These are phyloP conservation scores for Cetradonia linearis DNA, from an alignment of 495 filamentous ascomycete species.

Conservation along the genomic window DNA sequence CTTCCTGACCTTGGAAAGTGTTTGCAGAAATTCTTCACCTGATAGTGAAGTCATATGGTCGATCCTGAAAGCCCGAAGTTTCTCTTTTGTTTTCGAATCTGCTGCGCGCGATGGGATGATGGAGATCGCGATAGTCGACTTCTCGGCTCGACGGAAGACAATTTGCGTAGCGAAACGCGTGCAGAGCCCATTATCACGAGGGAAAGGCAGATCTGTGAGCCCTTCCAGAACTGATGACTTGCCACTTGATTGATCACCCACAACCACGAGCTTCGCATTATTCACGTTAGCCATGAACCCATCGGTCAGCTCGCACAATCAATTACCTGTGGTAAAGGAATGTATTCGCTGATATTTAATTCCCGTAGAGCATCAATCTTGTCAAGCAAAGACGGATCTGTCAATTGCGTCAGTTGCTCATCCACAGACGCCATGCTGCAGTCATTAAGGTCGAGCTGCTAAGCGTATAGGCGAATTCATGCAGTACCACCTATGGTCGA, in stretches of 20 bases:
- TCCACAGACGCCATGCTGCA: too few species aligned
- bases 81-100: slow-evolving; percentile 26
- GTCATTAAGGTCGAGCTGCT: too few species aligned
- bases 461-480: too few species aligned
- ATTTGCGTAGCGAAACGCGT: slow-evolving; percentile 42
- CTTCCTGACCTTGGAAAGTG: too few species aligned
- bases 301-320: too few species aligned
- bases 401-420: too few species aligned
- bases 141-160: slow-evolving; percentile 34
- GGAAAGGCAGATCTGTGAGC: slow-evolving; percentile 35
- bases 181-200: slow-evolving; percentile 35
- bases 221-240: slow-evolving; percentile 40
- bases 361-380: too few species aligned
- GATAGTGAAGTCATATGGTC: slow-evolving; percentile 2
- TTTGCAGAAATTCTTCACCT: slow-evolving; percentile 17
- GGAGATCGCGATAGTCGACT: slow-evolving; percentile 23
- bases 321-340: too few species aligned
- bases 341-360: too few species aligned
- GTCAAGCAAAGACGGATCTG: too few species aligned
- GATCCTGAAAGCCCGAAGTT: slow-evolving; percentile 28
- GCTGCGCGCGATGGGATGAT: slow-evolving; percentile 28
- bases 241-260: slow-evolving; percentile 39
- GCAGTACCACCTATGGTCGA: too few species aligned
- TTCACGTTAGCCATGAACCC: too few species aligned
- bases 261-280: slow-evolving; percentile 37